Evolutionary conservation across 345 rosid species (phyloP).

Genomic region (Hevea brasiliensis): DNA sequence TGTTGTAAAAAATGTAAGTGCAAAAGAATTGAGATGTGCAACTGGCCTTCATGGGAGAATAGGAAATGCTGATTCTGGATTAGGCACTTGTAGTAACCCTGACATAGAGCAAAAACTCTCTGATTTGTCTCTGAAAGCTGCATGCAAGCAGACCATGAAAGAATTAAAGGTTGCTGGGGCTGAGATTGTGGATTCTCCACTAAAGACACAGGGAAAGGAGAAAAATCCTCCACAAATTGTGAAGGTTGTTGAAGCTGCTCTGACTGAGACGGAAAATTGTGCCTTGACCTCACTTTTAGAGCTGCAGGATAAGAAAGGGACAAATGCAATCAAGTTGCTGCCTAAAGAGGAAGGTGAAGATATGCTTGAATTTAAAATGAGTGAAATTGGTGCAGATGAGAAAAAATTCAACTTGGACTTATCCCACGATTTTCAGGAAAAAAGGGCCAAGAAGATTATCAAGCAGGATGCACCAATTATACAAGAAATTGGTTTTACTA

Average conservation of each 20-base stretch:
- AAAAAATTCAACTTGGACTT: constrained; percentile 26
- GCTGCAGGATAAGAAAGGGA: constrained; percentile 34
- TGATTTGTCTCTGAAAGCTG: constrained; percentile 27
- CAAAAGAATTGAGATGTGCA: constrained; percentile 16
- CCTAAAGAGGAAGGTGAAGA: constrained; percentile 26
- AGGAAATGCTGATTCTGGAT: neutral
- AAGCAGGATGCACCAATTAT: constrained; percentile 15
- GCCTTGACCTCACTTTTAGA: constrained; percentile 35
- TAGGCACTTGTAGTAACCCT: neutral
- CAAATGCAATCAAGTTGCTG: constrained; percentile 22
- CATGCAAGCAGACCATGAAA: constrained; percentile 14
- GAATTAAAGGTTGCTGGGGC: constrained; percentile 21
- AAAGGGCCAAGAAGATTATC: constrained; percentile 30
- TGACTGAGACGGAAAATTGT: constrained; percentile 26
- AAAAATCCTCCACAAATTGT: constrained; percentile 20
- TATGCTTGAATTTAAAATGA: constrained; percentile 17
- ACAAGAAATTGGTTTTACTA: constrained; percentile 26
- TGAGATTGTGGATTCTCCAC: constrained; percentile 21
- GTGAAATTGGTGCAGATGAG: constrained; percentile 32
- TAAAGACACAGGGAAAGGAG: constrained; percentile 30
- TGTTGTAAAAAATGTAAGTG: constrained; percentile 14
- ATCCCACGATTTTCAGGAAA: constrained; percentile 26
- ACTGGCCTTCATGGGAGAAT: neutral
- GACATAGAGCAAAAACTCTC: constrained; percentile 29
- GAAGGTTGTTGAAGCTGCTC: constrained; percentile 23